Percentiles rank a stretch among this genome's conserved stretches.
These are phyloP conservation scores for Hypoxylon sp. DNA, from an alignment of 2,329 filamentous ascomycete genomes.

Conservation along the genomic window DNA sequence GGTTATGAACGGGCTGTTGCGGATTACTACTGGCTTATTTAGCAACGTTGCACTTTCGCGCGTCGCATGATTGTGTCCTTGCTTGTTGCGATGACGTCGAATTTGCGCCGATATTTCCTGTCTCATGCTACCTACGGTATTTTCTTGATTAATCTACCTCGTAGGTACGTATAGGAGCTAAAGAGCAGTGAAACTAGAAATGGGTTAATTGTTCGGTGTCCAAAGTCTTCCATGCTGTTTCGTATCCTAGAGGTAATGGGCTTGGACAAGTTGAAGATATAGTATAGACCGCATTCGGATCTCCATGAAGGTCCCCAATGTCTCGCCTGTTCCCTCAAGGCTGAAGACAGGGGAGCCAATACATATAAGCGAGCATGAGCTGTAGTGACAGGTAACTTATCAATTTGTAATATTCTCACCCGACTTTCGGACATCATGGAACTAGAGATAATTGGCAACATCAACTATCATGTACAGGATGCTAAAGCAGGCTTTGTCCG, in stretches of 20 bases:
- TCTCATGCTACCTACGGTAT: too few species aligned
- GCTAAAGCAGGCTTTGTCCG: constrained; percentile 5
- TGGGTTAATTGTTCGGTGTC: not conserved
- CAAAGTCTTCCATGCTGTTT: not conserved
- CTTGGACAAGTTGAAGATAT: constrained; percentile 3
- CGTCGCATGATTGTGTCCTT: constrained; percentile 5
- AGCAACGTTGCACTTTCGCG: constrained; percentile 23
- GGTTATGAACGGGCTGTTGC: not conserved
- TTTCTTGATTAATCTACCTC: too few species aligned
- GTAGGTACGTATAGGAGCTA: too few species aligned
- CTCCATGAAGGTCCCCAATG: constrained; percentile 3
- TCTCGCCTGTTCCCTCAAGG: not conserved
- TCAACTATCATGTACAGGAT: constrained; percentile 10
- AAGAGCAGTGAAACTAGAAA: too few species aligned
- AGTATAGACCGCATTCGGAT: not conserved
- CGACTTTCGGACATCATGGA: constrained; percentile 12
- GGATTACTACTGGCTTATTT: not conserved
- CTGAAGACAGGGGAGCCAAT: constrained; percentile 4
- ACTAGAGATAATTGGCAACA: constrained; percentile 17
- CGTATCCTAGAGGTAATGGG: not conserved
- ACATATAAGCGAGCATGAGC: constrained; percentile 9
- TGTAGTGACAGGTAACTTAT: not conserved
- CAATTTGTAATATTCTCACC: not conserved
- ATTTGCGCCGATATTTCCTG: not conserved
- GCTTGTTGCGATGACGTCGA: not conserved